Conservation (phyloP, 805 yeast species). For the Yamadazyma phyllophila region DNA sequence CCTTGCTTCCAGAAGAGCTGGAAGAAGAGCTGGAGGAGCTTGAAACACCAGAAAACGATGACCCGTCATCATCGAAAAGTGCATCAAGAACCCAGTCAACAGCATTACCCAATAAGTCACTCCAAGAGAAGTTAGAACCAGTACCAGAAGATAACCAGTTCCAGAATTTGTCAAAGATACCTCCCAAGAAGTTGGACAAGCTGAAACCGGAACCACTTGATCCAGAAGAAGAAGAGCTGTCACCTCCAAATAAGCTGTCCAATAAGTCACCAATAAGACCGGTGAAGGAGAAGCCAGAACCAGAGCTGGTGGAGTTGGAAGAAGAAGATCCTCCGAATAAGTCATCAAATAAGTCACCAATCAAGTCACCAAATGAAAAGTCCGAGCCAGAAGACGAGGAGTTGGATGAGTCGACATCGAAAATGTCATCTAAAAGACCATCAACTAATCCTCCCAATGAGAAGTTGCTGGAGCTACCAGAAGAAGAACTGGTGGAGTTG, state of each 20-base stretch:
- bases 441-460: slow-evolving; percentile 14
- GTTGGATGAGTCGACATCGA: slow-evolving; percentile 12
- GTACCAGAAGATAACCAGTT: slow-evolving; percentile 11
- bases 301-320: slow-evolving; percentile 6
- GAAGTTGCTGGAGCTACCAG: slow-evolving; percentile 11
- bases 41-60: slow-evolving; percentile 13
- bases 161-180: slow-evolving; percentile 10
- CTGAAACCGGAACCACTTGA: slow-evolving; percentile 2
- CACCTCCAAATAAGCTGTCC: slow-evolving; percentile 9
- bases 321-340: slow-evolving; percentile 9
- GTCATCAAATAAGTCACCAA: slow-evolving; percentile 13
- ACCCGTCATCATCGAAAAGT: slow-evolving; percentile 20
- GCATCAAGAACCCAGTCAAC: slow-evolving; percentile 19
- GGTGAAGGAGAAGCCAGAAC: slow-evolving; percentile 5
- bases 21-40: slow-evolving; percentile 2
- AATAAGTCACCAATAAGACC: slow-evolving; percentile 1
- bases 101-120: slow-evolving; percentile 11
- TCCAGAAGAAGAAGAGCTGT: slow-evolving; percentile 4
- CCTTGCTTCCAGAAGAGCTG: slow-evolving; percentile 3
- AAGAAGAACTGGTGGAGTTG: slow-evolving; percentile 5
- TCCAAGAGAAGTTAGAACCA: slow-evolving; percentile 6
- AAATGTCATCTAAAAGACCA: slow-evolving; percentile 16
- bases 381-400: slow-evolving; percentile 8
- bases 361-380: slow-evolving; percentile 13
- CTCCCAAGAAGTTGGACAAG: neutral